These are phyloP conservation scores for Chaetomium fimeti DNA, from an alignment of 495 filamentous ascomycete genomes.

Conservation along the genomic window DNA sequence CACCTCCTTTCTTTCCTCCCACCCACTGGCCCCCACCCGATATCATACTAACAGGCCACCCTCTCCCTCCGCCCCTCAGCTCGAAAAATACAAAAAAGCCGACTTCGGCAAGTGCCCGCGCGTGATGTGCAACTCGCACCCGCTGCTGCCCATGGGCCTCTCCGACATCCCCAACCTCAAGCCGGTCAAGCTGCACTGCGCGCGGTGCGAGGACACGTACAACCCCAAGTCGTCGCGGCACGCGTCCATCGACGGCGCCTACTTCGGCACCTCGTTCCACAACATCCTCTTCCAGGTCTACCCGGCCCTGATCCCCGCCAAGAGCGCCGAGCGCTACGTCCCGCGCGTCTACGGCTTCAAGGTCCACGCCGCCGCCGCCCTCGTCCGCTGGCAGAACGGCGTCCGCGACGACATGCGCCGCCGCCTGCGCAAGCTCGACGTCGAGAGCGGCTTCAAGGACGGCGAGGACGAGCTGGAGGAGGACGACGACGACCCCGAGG, in stretches of 20 bases:
- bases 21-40: not conserved
- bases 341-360: slow-evolving; percentile 92
- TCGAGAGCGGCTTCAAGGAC: slow-evolving; percentile 60
- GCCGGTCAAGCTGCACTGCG: slow-evolving; percentile 94
- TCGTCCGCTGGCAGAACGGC: slow-evolving; percentile 86
- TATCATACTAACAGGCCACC: slow-evolving; percentile 17
- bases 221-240: slow-evolving; percentile 98
- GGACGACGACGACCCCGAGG: slow-evolving; percentile 39
- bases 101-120: slow-evolving; percentile 98
- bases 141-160: slow-evolving; percentile 88
- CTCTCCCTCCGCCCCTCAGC: slow-evolving; percentile 48
- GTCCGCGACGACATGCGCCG: slow-evolving; percentile 75
- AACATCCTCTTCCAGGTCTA: slow-evolving; percentile 99
- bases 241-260: slow-evolving; percentile 91
- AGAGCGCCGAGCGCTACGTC: slow-evolving; percentile 79
- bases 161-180: slow-evolving; percentile 80
- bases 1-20: not conserved
- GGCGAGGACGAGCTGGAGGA: slow-evolving; percentile 50
- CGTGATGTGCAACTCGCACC: slow-evolving; percentile 87
- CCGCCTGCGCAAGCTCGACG: slow-evolving; percentile 58
- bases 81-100: slow-evolving; percentile 97
- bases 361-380: slow-evolving; percentile 83
- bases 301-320: slow-evolving; percentile 79
- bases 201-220: slow-evolving; percentile 96
- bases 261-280: slow-evolving; percentile 97